Percentiles rank a stretch among this genome's conserved stretches.
phyloP scores from a whole-genome alignment of 2,329 filamentous ascomycete species.

The Sporothrix pseudoabietina region DNA sequence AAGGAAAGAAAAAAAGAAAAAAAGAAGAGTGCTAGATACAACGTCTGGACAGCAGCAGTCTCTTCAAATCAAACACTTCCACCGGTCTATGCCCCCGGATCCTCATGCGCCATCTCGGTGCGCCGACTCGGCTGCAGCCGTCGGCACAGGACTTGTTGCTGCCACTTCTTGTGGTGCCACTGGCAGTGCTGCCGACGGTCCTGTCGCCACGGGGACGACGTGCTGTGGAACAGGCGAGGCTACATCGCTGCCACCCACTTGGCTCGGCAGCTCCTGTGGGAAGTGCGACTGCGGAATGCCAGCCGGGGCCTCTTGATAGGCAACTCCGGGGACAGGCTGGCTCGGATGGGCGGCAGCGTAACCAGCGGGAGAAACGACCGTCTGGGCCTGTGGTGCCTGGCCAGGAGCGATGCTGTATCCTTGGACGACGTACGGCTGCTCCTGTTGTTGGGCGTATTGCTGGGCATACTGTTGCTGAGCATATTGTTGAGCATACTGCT shows the following conservation, averaged over 20 bases:
- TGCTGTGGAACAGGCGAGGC: background rate
- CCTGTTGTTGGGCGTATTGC: constrained; percentile 17
- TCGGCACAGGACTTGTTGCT: background rate
- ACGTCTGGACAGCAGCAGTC: background rate
- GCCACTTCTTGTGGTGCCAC: background rate
- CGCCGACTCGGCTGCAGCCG: background rate
- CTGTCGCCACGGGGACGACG: background rate
- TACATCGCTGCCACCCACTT: no score
- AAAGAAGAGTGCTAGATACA: background rate
- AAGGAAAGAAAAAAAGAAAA: background rate
- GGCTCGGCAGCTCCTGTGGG: constrained; percentile 25
- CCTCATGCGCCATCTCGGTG: background rate
- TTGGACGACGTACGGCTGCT: constrained; percentile 22
- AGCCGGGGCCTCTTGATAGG: constrained; percentile 27
- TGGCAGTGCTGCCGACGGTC: background rate
- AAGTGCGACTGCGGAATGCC: constrained; percentile 16
- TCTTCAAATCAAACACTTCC: background rate
- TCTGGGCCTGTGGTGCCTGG: constrained; percentile 18
- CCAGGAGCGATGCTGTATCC: constrained; percentile 22
- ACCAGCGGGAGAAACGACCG: background rate
- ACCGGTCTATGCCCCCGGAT: background rate
- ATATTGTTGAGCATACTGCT: constrained; percentile 9
- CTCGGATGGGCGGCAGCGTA: constrained; percentile 22
- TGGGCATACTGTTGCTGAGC: background rate
- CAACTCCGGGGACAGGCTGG: constrained; percentile 23